Base-by-base conservation (phyloP, 2,329 filamentous ascomycete species). In the Colletotrichum gloeosporioides region DNA sequence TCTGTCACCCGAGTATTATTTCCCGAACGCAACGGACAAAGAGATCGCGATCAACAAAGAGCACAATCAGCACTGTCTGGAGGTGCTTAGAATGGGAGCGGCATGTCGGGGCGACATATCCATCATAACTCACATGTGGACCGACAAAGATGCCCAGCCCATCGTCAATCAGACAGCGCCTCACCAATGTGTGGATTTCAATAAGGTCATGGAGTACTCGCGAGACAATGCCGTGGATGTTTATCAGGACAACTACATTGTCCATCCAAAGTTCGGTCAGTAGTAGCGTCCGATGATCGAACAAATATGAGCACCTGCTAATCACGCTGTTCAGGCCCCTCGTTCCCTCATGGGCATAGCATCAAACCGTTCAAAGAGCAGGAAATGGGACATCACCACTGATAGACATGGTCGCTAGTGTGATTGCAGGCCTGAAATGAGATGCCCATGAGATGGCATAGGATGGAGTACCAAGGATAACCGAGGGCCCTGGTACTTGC, bases 51-150 rank as follows among this genome's bases (percentile, higher is more conserved):
- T 39, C 6, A 77, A 77, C n/a, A 61, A 71, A 25, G 75, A 77
- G 32, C 75, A 77, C 39, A 77, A 77, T 18, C 71, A 77, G 22
- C 75, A 77, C n/a, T 77, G 75, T 22, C n/a, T 77, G 9, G 75
- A 77, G 34, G 75, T 77, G 0, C 49, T 77, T n/a, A 59, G 75
- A 8, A 77, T 77, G 75, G 75, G 75, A 27, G 71, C 75, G n/a
- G 53, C 71, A 2, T 77, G 75, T 25, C 75, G 75, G 8, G 75
- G 75, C 9, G 75, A 77, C 18, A 59, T 77, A 31, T 77, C 75
- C 34, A 77, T 77, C 55, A 75, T 77, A 36, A 77, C 75, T 6
- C 75, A 77, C 36, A 77, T 77, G 75, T 77, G 75, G 75, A 71
- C 71, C n/a, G 75, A 77, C 34, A 71, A 75, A 25, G 72, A 77